phyloP scores from a whole-genome alignment of 2,329 filamentous ascomycete genomes.

The Sporothrix euskadiensis region DNA sequence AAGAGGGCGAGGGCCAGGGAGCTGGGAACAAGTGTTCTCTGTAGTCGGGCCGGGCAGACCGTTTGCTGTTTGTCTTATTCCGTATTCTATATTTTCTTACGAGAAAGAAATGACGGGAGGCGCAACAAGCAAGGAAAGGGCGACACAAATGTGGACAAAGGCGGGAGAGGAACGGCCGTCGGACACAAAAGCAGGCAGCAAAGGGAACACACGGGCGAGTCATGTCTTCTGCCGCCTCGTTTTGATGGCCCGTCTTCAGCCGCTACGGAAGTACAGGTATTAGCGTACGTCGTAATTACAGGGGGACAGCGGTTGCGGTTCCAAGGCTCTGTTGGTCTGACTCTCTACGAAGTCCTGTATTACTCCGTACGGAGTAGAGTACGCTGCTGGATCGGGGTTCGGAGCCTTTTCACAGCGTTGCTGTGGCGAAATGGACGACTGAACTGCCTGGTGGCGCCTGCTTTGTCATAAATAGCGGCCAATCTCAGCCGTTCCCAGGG shows the following conservation, averaged over 20 bases:
- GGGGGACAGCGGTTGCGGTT: no score
- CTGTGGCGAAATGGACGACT: no score
- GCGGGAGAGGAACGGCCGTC: neutral
- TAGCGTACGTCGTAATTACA: no score
- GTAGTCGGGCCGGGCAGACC: neutral
- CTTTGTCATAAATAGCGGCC: neutral
- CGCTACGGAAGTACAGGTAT: no score
- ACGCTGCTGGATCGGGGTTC: neutral
- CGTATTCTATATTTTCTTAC: neutral
- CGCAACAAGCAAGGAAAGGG: neutral
- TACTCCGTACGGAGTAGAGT: no score
- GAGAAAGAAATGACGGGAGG: neutral
- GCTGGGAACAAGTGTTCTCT: neutral
- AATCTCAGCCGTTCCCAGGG: neutral
- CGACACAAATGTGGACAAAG: neutral
- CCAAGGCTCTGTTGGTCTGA: no score
- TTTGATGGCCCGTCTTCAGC: no score
- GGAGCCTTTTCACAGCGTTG: neutral
- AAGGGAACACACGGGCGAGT: neutral
- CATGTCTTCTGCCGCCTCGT: neutral
- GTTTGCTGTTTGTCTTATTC: neutral
- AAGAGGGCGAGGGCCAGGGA: neutral
- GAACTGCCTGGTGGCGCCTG: neutral
- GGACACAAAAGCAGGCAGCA: neutral
- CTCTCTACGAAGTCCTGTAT: no score